Base-by-base conservation (phyloP, 1,284 basidiomycete species). In the Rhodotorula sp. region DNA sequence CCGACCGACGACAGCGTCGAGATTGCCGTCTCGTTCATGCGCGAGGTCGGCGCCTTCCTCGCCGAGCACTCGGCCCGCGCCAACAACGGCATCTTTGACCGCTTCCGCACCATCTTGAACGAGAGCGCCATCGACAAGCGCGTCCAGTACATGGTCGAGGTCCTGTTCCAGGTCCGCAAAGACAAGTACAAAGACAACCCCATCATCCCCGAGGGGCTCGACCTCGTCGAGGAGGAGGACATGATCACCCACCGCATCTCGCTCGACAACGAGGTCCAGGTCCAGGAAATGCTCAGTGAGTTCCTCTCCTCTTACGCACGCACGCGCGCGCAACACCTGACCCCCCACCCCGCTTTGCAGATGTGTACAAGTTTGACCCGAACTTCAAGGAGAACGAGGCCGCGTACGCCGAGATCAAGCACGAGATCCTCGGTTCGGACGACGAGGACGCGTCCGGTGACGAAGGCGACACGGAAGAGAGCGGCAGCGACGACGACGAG, bases 141-240 rank as follows among this genome's bases (percentile, higher is more conserved):
- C 76, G 93, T 97, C 38, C 95, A 99, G 80, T 99, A 97, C 83
- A 98, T 98, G 97, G 94, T 99, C 79, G 97, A 99, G 82, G 95
- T 99, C 7, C 85, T 97, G 64, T 97, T 97, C 90, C 94, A 97
- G 81, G 92, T 97, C 16, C 86, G 95, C 75, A 95, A 97, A 83
- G 97, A 99, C 84, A 93, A 92, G 81, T 99, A 93, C 86, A 97
- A 97, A 85, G 95, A 99, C 81, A 97, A 99, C 80, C 95, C 94
- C 28, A 88, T 92, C 73, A 83, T 99, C 59, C 89, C 92, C 1
- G 94, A 98, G 79, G 93, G 93, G 0, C 81, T 99, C 78, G 97
- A 99, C 80, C 83, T 99, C 47, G 97, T 99, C 0, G 93, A 98
- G 78, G 95, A 99, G 79, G 95, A 98, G 43, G 94, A 97, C 78